These are phyloP conservation scores for Stachybotrys elegans DNA, from an alignment of 2,329 filamentous ascomycete species.

Conservation along the genomic window DNA sequence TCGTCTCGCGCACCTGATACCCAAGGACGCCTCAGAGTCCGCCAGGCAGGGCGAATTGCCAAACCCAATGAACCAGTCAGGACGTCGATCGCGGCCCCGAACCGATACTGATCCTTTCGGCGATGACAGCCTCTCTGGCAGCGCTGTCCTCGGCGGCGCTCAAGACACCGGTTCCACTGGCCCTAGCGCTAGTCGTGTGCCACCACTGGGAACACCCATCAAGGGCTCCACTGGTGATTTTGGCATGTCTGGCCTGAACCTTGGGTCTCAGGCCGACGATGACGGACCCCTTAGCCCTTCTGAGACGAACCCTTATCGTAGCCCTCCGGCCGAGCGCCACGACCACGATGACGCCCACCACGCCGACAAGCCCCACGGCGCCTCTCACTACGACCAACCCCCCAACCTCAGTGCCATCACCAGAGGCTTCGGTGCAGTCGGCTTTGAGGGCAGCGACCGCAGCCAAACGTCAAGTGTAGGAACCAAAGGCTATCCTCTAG, in stretches of 20 bases:
- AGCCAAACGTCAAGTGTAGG: slow-evolving; percentile 90
- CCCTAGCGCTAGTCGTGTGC: slow-evolving; percentile 25
- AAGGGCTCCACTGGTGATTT: slow-evolving; percentile 54
- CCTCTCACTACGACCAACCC: slow-evolving; percentile 28
- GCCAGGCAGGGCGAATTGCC: slow-evolving; percentile 39
- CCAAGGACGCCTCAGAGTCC: slow-evolving; percentile 70
- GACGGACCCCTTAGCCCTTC: slow-evolving; percentile 83
- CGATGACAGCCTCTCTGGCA: slow-evolving; percentile 61
- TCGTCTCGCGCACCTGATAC: slow-evolving; percentile 78
- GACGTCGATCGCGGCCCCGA: slow-evolving; percentile 56
- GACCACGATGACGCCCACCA: slow-evolving; percentile 55
- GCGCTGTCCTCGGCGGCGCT: slow-evolving; percentile 68
- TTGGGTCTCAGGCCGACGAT: slow-evolving; percentile 50
- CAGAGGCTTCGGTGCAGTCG: slow-evolving; percentile 45
- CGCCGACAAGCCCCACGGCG: slow-evolving; percentile 43
- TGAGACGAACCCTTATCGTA: slow-evolving; percentile 94
- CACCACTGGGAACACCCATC: slow-evolving; percentile 47
- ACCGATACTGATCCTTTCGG: slow-evolving; percentile 74
- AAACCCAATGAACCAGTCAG: slow-evolving; percentile 33
- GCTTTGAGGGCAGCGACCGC: slow-evolving; percentile 72
- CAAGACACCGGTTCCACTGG: slow-evolving; percentile 57
- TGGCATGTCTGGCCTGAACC: slow-evolving; percentile 56
- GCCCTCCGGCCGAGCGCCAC: slow-evolving; percentile 73
- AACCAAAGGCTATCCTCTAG: slow-evolving; percentile 66
- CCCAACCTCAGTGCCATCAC: slow-evolving; percentile 49